A percentile compares a stretch with the other conserved stretches of the same genome.
Conservation (phyloP, 1,284 basidiomycete genomes). For the Trichosporon inkin region DNA sequence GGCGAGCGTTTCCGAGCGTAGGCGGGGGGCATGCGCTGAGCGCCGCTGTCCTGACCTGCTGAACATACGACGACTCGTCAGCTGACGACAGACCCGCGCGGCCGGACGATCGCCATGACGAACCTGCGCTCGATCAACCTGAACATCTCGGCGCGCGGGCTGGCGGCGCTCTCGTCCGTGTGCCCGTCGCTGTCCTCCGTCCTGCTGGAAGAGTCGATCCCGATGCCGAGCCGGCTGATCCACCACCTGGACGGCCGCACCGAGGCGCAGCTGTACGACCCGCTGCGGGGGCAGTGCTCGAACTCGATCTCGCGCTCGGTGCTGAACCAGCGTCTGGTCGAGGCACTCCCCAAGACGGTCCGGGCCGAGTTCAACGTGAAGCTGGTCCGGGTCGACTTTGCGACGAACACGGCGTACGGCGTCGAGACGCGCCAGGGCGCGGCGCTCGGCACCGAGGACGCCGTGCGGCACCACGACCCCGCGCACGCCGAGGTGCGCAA, state of each 20-base stretch:
- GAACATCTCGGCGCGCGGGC: conserved; percentile 88
- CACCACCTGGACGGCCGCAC: conserved; percentile 67
- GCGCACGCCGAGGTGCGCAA: too few species aligned
- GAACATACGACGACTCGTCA: too few species aligned
- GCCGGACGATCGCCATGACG: conserved; percentile 35
- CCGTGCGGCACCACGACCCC: conserved; percentile 12
- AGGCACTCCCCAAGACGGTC: conserved; percentile 59
- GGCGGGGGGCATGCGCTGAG: too few species aligned
- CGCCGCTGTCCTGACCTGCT: background rate
- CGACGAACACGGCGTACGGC: conserved; percentile 46
- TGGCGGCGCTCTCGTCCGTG: conserved; percentile 76
- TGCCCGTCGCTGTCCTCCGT: conserved; percentile 68
- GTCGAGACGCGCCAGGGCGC: conserved; percentile 9
- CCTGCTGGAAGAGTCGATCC: conserved; percentile 76
- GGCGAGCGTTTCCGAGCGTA: too few species aligned
- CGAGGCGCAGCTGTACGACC: conserved; percentile 82
- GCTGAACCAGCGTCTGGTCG: conserved; percentile 78
- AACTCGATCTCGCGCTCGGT: conserved; percentile 87
- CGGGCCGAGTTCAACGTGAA: conserved; percentile 75
- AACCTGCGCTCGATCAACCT: conserved; percentile 83
- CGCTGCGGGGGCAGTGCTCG: conserved; percentile 76
- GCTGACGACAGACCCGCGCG: conserved; percentile 41
- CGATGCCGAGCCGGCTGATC: conserved; percentile 95
- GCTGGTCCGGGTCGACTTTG: conserved; percentile 71
- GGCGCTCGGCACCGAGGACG: conserved; percentile 19